Base-by-base conservation (phyloP, 106 monocot genomes). In the Iris macrosiphon region DNA sequence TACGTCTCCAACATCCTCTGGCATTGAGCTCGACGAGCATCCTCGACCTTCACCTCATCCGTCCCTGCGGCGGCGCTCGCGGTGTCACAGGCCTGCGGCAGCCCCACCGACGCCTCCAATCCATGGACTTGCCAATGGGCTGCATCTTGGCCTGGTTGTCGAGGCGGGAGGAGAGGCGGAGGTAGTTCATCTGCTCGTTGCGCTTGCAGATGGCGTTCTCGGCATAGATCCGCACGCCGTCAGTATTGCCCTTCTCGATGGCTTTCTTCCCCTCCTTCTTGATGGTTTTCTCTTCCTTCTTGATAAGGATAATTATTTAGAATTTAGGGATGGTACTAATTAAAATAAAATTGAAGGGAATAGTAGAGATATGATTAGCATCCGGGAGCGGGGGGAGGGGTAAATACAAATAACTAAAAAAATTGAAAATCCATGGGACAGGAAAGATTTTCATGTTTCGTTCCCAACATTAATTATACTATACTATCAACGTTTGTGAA, bases 121-220 rank as follows among this genome's bases (percentile, higher is more conserved):
- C 79, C 72, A 72, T 72, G 40, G 56, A 64, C 55, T 63, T 72
- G 17, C 57, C 72, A 40, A 63, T 63, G 42, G 30, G 48, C 72
- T 72, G 63, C 63, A 63, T 72, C 63, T 72, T 72, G 40, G 48
- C 63, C 49, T 64, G 62, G 30, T 45, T 72, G 42, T 69, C 69
- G 42, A 69, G 69, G 42, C 69, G 69, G 23, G 60, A 69, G 42
- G 69, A 14, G 31, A 69, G 69, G 40, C 69, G 69, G 52, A 69
- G 60, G 33, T 69, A 69, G 69, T 69, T 69, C 63, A 72, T 72
- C 63, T 72, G 62, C 63, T 72, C 72, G 47, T 13, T 64, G 40
- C 63, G 63, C 72, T 72, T 64, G 15, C 60, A 50, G 59, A 69
- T 69, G 40, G 69, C 39, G 48, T 60, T 69, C 60, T 69, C 69